Conservation (phyloP, 192 early-diverging fungal genomes). For the Podila epicladia region DNA sequence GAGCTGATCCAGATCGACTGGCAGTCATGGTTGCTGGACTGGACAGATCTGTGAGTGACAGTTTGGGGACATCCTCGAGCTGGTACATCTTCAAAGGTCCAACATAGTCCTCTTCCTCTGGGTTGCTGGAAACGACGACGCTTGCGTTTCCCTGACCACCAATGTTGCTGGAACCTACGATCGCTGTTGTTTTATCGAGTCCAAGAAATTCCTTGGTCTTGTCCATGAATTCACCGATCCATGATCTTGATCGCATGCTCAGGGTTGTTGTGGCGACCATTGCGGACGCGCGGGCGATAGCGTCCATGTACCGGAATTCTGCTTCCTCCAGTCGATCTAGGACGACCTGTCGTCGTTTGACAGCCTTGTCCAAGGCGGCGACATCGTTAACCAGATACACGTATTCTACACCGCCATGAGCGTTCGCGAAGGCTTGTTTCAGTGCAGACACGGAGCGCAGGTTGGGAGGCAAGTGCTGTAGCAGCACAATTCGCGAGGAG, state of each 20-base stretch:
- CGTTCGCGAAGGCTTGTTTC: too few relatives aligned
- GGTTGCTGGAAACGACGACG: background rate
- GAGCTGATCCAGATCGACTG: too few relatives aligned
- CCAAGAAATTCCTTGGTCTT: conserved; percentile 8
- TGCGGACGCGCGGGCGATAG: conserved; percentile 19
- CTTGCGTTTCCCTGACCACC: background rate
- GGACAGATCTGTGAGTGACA: conserved; percentile 15
- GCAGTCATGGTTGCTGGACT: background rate
- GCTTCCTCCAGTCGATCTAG: conserved; percentile 17
- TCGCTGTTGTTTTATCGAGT: background rate
- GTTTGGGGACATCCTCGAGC: conserved; percentile 14
- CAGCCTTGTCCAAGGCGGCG: conserved; percentile 13
- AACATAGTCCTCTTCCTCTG: conserved; percentile 14
- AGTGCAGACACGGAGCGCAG: too few relatives aligned
- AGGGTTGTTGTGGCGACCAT: conserved; percentile 14
- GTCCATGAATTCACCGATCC: conserved; percentile 11
- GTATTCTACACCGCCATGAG: conserved; percentile 11
- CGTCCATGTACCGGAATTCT: conserved; percentile 22
- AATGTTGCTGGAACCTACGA: background rate
- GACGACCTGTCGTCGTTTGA: conserved; percentile 10
- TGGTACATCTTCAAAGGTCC: conserved; percentile 26
- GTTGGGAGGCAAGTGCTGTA: background rate
- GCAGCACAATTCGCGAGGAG: background rate
- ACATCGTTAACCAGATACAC: conserved; percentile 14
- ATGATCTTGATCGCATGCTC: conserved; percentile 12